Base-by-base conservation (phyloP, 306 rosid genomes). In the Myrica gale region DNA sequence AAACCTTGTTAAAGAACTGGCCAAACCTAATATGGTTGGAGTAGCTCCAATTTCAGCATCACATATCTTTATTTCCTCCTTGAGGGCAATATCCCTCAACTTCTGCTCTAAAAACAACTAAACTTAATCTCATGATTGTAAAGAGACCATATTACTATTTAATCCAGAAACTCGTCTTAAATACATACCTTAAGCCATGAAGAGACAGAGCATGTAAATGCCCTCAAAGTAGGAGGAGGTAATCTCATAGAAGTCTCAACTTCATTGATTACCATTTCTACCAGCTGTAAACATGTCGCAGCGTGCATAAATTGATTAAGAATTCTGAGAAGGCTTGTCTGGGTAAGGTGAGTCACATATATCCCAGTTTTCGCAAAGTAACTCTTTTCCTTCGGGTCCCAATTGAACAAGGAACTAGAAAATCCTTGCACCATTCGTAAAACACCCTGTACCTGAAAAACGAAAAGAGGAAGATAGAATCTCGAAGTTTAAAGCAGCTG, bases 371-470 rank as follows among this genome's bases (percentile, higher is more conserved):
- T 86, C 60, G 79, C 85, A 65, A 80, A 76, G 75, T 89, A 95
- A 71, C 76, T 42, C 43, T 79, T 85, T 46, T 42, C 87, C 44
- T 8, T 71, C 1, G 69, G 73, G 57, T 92, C 93, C 98, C 98
- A 95, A 67, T 12, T 77, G 77, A 95, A 95, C 8, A 89, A 56
- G 48, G 93, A 80, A 72, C 96, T 78, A 5, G 93, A 85, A 84
- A 88, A 88, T 65, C 98, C 98, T 89, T 95, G 98, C 56, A 95
- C 76, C 87, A 90, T 95, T 84, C 92, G 91, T 15, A 95, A 82
- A 77, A 92, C 92, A 70, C 96, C 88, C 21, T 91, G 90, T n/a
- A 95, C 97, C 98, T 94, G 78, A 37, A 9, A 77, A 51, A 17
- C 3, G 37, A 51, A 15, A 71, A 53, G 56, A 42, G 48, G 21